phyloP scores from a whole-genome alignment of 2,329 filamentous ascomycete species.

The Cladosporium colombiae region DNA sequence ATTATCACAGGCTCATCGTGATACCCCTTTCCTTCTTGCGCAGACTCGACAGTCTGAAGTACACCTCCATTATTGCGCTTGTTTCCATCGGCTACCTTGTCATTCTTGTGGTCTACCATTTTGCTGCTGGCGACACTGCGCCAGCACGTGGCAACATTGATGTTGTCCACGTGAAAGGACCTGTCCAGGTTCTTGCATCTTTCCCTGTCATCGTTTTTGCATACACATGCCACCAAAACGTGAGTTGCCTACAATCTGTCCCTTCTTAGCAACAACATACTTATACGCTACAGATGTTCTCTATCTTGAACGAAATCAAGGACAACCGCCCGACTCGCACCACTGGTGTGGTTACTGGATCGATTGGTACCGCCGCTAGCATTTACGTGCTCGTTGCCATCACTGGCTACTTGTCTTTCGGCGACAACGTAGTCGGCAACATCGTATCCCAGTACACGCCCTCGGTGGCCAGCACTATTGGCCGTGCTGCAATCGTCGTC shows the following conservation, averaged over 20 bases:
- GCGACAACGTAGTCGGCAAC: slow-evolving; percentile 84
- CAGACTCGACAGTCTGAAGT: slow-evolving; percentile 91
- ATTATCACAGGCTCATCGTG: slow-evolving; percentile 68
- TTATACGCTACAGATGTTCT: slow-evolving; percentile 75
- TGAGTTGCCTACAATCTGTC: slow-evolving; percentile 45
- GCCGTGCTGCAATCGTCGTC: slow-evolving; percentile 90
- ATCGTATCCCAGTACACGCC: slow-evolving; percentile 88
- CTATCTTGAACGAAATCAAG: slow-evolving; percentile 90
- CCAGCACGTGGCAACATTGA: slow-evolving; percentile 73
- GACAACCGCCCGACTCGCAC: slow-evolving; percentile 79
- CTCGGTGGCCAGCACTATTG: slow-evolving; percentile 83
- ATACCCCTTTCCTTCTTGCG: slow-evolving; percentile 93
- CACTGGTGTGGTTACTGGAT: slow-evolving; percentile 74
- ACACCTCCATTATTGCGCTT: slow-evolving; percentile 88
- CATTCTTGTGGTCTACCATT: slow-evolving; percentile 90
- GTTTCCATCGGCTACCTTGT: slow-evolving; percentile 94
- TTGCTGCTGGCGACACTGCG: slow-evolving; percentile 72
- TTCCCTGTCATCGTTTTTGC: slow-evolving; percentile 96
- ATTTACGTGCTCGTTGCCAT: slow-evolving; percentile 92
- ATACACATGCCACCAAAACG: slow-evolving; percentile 99
- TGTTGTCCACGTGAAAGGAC: slow-evolving; percentile 75
- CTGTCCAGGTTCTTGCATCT: slow-evolving; percentile 76
- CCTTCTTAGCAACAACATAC: background rate
- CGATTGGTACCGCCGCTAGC: slow-evolving; percentile 82
- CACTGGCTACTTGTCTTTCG: slow-evolving; percentile 94